Evolutionary conservation across 805 yeast genomes (phyloP).

Genomic region (Saturnispora saitoi): DNA sequence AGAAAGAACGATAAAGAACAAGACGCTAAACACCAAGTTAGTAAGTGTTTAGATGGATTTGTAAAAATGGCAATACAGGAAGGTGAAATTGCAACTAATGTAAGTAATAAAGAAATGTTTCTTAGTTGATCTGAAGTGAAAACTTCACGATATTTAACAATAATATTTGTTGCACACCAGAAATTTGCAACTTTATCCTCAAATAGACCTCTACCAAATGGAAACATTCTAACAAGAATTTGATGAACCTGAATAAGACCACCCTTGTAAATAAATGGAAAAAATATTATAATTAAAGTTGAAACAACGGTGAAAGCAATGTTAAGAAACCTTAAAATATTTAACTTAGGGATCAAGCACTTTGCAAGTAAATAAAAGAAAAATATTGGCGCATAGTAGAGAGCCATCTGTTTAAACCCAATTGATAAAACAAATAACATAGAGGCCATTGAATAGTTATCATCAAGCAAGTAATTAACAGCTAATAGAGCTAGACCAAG

Average conservation of each 20-base stretch:
- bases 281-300: conserved; percentile 42
- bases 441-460: conserved; percentile 59
- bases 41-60: conserved; percentile 41
- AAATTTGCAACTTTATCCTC: conserved; percentile 96
- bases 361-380: conserved; percentile 69
- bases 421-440: conserved; percentile 69
- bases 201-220: conserved; percentile 87
- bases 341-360: conserved; percentile 34
- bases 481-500: conserved; percentile 72
- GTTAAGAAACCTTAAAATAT: conserved; percentile 47
- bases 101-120: conserved; percentile 43
- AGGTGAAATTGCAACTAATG: conserved; percentile 48
- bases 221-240: conserved; percentile 65
- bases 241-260: conserved; percentile 45
- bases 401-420: conserved; percentile 90
- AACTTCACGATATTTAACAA: conserved; percentile 56
- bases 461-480: conserved; percentile 55
- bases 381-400: conserved; percentile 85
- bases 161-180: conserved; percentile 88
- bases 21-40: conserved; percentile 70
- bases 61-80: conserved; percentile 42
- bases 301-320: conserved; percentile 57
- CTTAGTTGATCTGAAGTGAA: conserved; percentile 55
- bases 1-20: conserved; percentile 83
- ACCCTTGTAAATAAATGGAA: conserved; percentile 51